Evolutionary conservation across 73 alveolate genomes (phyloP), one percentile per base, ranked within the genome.

Genomic region (Blepharisma japonicum): DNA sequence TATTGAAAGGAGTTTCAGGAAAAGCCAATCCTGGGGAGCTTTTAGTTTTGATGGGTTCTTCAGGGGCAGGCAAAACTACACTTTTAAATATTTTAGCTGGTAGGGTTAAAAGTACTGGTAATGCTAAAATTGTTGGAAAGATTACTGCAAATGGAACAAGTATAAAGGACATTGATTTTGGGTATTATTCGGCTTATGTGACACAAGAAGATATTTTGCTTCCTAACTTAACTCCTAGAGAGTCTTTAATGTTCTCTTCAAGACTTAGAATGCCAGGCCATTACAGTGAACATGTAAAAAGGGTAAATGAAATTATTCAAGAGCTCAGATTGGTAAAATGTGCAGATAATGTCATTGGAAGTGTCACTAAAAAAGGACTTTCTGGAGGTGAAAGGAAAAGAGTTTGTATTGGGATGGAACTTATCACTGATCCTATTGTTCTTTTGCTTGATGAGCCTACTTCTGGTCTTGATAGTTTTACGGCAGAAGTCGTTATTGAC

Each of bases 21-120:
- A 32, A 32, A 32, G 42, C 42, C 0, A 32, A 32, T 32, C 42
- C 42, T 3, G 42, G 42, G 42, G 42, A 32, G 42, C 42, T 32
- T 3, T 32, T 32, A 32, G 42, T 32, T 32, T 32, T 85, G 14
- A 56, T 86, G 81, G 95, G 95, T 7, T 68, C 95, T 21, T 86
- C 92, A 27, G 95, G 95, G n/a, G 85, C 92, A 7, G 95, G 95
- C 27, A 88, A 88, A 55, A 88, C 95, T 6, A 55, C 95, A 3
- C 83, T 88, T 21, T 77, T 88, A 42, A 88, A 85, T 76, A 68
- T 88, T 23, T 71, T 88, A 55, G 68, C 86, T 23, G 48, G 70
- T n/a, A 55, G 89, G 20, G 54, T 81, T 6, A 23, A 21, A 6
- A 53, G 56, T 6, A 38, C 68, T 14, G 54, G 53, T n/a, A 81